phyloP scores from a whole-genome alignment of 108 stramenopile species.

The Cylindrotheca fusiformis region DNA sequence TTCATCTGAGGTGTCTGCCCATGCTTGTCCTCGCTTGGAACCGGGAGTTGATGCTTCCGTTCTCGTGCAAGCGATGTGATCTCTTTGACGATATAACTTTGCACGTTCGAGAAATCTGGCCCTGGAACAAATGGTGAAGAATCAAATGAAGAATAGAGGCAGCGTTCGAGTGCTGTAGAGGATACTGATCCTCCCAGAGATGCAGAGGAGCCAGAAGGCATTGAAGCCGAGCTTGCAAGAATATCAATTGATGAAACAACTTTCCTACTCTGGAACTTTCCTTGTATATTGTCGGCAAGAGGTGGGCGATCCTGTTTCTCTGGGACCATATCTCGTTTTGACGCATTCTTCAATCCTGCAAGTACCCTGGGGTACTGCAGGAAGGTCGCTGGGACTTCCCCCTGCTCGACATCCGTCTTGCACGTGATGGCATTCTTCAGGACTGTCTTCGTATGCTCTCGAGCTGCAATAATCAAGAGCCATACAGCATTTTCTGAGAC shows the following conservation, averaged over 20 bases:
- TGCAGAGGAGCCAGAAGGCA: conserved; percentile 12
- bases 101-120: conserved; percentile 18
- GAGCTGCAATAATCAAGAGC: conserved; percentile 61
- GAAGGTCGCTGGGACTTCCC: conserved; percentile 2
- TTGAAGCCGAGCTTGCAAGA: conserved; percentile 3
- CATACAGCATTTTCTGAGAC: conserved; percentile 72
- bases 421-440: conserved; percentile 39
- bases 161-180: conserved; percentile 18
- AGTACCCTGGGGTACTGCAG: conserved; percentile 14
- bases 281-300: background rate
- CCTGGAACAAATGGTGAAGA: conserved; percentile 11
- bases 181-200: conserved; percentile 28
- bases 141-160: conserved; percentile 9
- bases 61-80: conserved; percentile 7
- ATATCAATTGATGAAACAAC: conserved; percentile 23
- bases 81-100: conserved; percentile 12
- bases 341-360: background rate
- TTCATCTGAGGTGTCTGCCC: background rate
- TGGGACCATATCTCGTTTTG: background rate
- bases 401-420: conserved; percentile 18
- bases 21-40: conserved; percentile 9
- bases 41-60: conserved; percentile 1
- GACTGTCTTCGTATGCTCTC: conserved; percentile 47
- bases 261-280: conserved; percentile 8
- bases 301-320: background rate